Evolutionary conservation across 169 alveolate species (phyloP).

Genomic region (Eimeria necatrix): DNA sequence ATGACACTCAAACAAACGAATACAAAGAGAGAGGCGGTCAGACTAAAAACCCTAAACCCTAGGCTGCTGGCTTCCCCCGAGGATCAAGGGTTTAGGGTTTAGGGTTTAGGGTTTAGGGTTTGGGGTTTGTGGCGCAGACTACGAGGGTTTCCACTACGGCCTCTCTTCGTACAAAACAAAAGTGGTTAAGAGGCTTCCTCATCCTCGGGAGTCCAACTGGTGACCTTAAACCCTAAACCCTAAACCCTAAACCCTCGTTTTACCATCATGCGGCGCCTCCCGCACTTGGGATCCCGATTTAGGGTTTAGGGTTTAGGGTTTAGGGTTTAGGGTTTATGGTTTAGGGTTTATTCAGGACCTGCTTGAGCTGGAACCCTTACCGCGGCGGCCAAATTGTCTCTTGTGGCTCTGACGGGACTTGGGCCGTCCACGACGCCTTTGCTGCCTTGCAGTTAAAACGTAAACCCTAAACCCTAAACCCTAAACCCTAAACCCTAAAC

Average conservation of each 20-base stretch:
- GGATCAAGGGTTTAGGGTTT: not conserved
- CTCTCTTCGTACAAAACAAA: slow-evolving; percentile 91
- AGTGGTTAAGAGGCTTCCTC: slow-evolving; percentile 93
- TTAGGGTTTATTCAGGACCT: slow-evolving; percentile 42
- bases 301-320: slow-evolving; percentile 27
- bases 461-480: slow-evolving; percentile 8
- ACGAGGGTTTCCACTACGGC: slow-evolving; percentile 87
- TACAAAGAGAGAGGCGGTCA: slow-evolving; percentile 61
- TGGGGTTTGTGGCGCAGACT: slow-evolving; percentile 79
- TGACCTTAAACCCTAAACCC: not conserved
- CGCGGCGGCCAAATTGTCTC: slow-evolving; percentile 22
- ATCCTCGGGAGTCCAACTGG: slow-evolving; percentile 96
- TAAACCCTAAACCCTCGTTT: not conserved
- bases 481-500: not conserved
- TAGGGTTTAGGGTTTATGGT: not conserved
- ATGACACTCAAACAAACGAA: not conserved
- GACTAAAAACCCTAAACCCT: not conserved
- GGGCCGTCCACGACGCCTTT: slow-evolving; percentile 10
- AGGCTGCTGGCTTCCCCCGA: not conserved
- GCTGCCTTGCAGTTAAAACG: not conserved
- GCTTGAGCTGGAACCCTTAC: slow-evolving; percentile 41
- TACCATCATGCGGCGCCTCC: not conserved
- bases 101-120: slow-evolving; percentile 42
- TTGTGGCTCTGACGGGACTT: not conserved
- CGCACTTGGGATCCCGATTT: not conserved